Base-by-base conservation (phyloP, 495 filamentous ascomycete genomes). In the Xanthoparmelia taractica region DNA sequence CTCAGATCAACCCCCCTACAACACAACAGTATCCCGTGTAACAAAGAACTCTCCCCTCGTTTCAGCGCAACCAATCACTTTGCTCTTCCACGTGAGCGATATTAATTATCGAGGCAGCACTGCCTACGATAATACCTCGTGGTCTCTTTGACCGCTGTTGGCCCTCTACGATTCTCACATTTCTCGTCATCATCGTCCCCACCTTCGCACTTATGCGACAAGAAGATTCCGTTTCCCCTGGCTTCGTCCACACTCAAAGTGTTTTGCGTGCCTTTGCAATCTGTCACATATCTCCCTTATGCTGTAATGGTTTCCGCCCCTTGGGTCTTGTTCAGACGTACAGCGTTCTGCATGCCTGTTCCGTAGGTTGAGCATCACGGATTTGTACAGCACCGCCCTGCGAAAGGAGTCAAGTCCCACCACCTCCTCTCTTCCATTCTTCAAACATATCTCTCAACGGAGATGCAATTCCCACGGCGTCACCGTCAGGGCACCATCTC, bases 291-390 rank as follows among this genome's bases (percentile, higher is more conserved):
- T 8, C 17, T 54, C 50, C 29, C 20, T 29, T 12, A 8, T 10
- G 4, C 13, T 31, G 12, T 33, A 18, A 33, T 20, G 12, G 0
- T 33, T 13, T 23, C 5, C 17, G 4, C 8, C 50, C 15, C 50
- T 17, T 54, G 50, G 50, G 33, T 20, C 50, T 33, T 17, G n/a
- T 54, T 29, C 50, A 54, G 10, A 54, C 47, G 47, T 27, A 29
- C 50, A 54, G 50, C 20, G 50, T 54, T 31, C 50, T 54, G 50
- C 29, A 29, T 54, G 50, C 50, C 50, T 54, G 33, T 15, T 10
- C 50, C 50, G 29, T 33, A 20, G 2, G 25, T n/a, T 33, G 27
- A 33, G 5, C 10, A 18, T 33, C 1, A 23, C 50, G 31, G 33
- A 5, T 13, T 18, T 54, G 27, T 31, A 11, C 6, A 20, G 50